These are phyloP conservation scores for Termitomyces sp. DNA, from an alignment of 1,284 basidiomycete genomes.

Conservation along the genomic window DNA sequence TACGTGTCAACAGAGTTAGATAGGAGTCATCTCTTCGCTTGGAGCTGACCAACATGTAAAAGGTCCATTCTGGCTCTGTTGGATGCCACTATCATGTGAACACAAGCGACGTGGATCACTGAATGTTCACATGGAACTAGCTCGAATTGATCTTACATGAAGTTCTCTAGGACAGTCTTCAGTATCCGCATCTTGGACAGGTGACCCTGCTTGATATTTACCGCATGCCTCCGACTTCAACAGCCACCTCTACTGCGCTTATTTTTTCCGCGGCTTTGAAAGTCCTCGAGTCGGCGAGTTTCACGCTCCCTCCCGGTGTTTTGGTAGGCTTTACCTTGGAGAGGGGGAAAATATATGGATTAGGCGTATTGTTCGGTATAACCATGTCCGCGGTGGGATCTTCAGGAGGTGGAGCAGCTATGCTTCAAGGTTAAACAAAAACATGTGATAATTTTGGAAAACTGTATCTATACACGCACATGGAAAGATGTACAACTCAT, in stretches of 20 bases:
- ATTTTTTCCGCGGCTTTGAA: slow-evolving; percentile 56
- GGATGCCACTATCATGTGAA: slow-evolving; percentile 56
- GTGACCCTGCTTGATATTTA: slow-evolving; percentile 20
- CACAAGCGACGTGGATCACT: neutral
- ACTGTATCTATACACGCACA: slow-evolving; percentile 20
- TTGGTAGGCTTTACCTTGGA: slow-evolving; percentile 40
- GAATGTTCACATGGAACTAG: neutral
- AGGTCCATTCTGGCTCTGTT: slow-evolving; percentile 61
- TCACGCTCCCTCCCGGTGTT: slow-evolving; percentile 50
- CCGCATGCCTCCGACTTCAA: slow-evolving; percentile 57
- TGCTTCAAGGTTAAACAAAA: neutral
- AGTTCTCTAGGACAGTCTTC: slow-evolving; percentile 36
- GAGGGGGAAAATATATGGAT: slow-evolving; percentile 49
- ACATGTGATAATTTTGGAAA: slow-evolving; percentile 16
- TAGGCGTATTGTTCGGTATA: slow-evolving; percentile 40
- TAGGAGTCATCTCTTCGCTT: neutral
- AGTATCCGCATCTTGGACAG: neutral
- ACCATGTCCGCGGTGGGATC: slow-evolving; percentile 34
- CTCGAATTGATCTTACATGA: slow-evolving; percentile 41
- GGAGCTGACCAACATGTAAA: slow-evolving; percentile 34
- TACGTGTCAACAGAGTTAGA: slow-evolving; percentile 17
- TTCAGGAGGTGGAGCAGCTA: slow-evolving; percentile 36
- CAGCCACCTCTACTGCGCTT: slow-evolving; percentile 51
- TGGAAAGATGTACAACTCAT: slow-evolving; percentile 55
- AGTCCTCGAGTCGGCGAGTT: slow-evolving; percentile 53